These are phyloP conservation scores for Ilex aquifolium DNA, from an alignment of 257 asterid species.

Conservation along the genomic window DNA sequence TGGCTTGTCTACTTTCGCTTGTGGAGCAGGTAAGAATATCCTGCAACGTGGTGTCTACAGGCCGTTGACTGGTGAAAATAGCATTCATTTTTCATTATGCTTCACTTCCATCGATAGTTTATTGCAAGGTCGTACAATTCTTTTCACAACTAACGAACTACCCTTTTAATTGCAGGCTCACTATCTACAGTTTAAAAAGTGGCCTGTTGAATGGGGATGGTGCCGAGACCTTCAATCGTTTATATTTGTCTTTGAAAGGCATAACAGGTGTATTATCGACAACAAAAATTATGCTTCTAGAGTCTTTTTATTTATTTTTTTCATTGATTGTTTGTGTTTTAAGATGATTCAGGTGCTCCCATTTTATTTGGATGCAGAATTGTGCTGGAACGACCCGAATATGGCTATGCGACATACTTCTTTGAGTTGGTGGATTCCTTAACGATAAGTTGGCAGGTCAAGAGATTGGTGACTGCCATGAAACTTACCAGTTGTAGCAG, in stretches of 20 bases:
- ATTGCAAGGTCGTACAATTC: slow-evolving; percentile 1
- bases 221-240: slow-evolving; percentile 90
- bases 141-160: background rate
- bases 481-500: slow-evolving; percentile 83
- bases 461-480: slow-evolving; percentile 72
- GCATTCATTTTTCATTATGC: background rate
- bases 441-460: slow-evolving; percentile 79
- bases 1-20: slow-evolving; percentile 81
- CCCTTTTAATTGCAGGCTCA: slow-evolving; percentile 47
- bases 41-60: background rate
- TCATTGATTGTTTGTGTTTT: slow-evolving; percentile 5
- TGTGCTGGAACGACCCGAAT: slow-evolving; percentile 98
- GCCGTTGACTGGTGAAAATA: background rate
- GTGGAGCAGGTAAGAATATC: slow-evolving; percentile 77
- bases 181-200: slow-evolving; percentile 57
- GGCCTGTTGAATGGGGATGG: slow-evolving; percentile 99
- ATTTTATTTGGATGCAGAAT: slow-evolving; percentile 48
- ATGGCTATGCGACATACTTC: slow-evolving; percentile 94
- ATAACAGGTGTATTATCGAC: slow-evolving; percentile 55
- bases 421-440: slow-evolving; percentile 57
- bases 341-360: background rate
- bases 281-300: background rate
- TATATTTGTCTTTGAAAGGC: slow-evolving; percentile 86
- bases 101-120: background rate
- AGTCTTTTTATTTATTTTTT: background rate